Percentiles rank a stretch among this genome's conserved stretches.
phyloP scores from a whole-genome alignment of 768 basidiomycete genomes.

The Boletus subcaerulescens region DNA sequence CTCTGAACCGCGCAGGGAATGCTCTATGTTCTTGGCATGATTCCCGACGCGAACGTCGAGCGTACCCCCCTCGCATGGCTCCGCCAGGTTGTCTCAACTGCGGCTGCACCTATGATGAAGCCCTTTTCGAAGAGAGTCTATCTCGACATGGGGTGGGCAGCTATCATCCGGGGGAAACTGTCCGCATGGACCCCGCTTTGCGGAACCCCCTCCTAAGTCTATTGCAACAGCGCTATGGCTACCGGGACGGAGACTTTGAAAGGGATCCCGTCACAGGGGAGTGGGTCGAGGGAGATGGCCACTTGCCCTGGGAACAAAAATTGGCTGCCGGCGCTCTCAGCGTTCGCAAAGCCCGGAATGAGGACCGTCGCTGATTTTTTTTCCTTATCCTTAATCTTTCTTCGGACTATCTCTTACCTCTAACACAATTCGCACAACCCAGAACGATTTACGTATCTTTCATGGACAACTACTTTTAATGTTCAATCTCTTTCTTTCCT shows the following conservation, averaged over 20 bases:
- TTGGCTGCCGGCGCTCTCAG: slow-evolving; percentile 37
- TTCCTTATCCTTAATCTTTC: background rate
- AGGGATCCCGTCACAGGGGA: slow-evolving; percentile 58
- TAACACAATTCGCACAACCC: slow-evolving; percentile 10
- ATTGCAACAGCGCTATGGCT: slow-evolving; percentile 68
- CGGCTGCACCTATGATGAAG: slow-evolving; percentile 81
- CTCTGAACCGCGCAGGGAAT: slow-evolving; percentile 83
- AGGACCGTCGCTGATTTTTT: slow-evolving; percentile 36
- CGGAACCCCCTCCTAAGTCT: slow-evolving; percentile 76
- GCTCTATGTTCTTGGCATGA: slow-evolving; percentile 91
- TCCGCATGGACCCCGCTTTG: slow-evolving; percentile 86
- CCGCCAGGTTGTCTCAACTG: slow-evolving; percentile 79
- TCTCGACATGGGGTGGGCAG: slow-evolving; percentile 76
- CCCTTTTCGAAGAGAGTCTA: slow-evolving; percentile 83
- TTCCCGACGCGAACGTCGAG: slow-evolving; percentile 77
- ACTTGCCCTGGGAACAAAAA: slow-evolving; percentile 59
- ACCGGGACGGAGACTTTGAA: slow-evolving; percentile 86
- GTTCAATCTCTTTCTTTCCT: slow-evolving; percentile 1
- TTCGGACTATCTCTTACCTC: slow-evolving; percentile 1
- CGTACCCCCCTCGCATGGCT: slow-evolving; percentile 75
- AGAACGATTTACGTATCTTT: slow-evolving; percentile 26
- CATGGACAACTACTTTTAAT: slow-evolving; percentile 24
- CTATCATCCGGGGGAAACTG: slow-evolving; percentile 79
- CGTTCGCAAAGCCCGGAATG: slow-evolving; percentile 35
- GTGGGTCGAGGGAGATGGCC: slow-evolving; percentile 70